A percentile compares a stretch with the other conserved stretches of the same genome.
These are phyloP conservation scores for Ceratobasidium sp. DNA, from an alignment of 1,284 basidiomycete genomes.

Conservation along the genomic window DNA sequence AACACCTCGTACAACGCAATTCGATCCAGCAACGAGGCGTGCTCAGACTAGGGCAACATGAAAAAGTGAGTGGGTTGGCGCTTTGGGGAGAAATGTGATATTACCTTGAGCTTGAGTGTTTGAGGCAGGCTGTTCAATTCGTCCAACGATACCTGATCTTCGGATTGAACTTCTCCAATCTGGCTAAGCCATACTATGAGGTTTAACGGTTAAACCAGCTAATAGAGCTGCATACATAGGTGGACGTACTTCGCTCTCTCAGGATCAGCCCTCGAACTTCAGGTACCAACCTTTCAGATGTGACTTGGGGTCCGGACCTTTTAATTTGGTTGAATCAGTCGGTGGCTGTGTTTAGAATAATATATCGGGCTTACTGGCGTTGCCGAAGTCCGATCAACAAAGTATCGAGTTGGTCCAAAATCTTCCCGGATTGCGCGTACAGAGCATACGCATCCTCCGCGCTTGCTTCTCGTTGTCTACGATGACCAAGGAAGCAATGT, in stretches of 20 bases:
- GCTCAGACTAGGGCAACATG: slow-evolving; percentile 68
- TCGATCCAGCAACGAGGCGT: slow-evolving; percentile 77
- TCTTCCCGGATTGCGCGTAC: slow-evolving; percentile 55
- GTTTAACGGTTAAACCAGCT: slow-evolving; percentile 42
- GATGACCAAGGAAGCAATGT: slow-evolving; percentile 68
- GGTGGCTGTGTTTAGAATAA: background rate
- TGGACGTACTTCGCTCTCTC: slow-evolving; percentile 76
- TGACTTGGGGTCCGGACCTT: slow-evolving; percentile 47
- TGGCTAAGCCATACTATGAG: slow-evolving; percentile 75
- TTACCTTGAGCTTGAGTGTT: slow-evolving; percentile 70
- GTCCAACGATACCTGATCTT: slow-evolving; percentile 59
- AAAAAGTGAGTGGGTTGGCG: background rate
- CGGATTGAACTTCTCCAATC: slow-evolving; percentile 70
- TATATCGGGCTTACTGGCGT: slow-evolving; percentile 48
- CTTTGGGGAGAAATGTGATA: slow-evolving; percentile 34
- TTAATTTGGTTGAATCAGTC: background rate
- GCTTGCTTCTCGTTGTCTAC: slow-evolving; percentile 61
- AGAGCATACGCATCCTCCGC: slow-evolving; percentile 64
- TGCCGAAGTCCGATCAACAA: slow-evolving; percentile 43
- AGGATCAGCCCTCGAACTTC: slow-evolving; percentile 75
- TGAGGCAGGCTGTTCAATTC: slow-evolving; percentile 61
- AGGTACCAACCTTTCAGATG: slow-evolving; percentile 73
- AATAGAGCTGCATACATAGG: slow-evolving; percentile 21
- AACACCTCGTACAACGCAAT: slow-evolving; percentile 82
- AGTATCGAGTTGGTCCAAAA: slow-evolving; percentile 63